Evolutionary conservation across 768 basidiomycete species (phyloP).

Genomic region (Mycena kentingensis): DNA sequence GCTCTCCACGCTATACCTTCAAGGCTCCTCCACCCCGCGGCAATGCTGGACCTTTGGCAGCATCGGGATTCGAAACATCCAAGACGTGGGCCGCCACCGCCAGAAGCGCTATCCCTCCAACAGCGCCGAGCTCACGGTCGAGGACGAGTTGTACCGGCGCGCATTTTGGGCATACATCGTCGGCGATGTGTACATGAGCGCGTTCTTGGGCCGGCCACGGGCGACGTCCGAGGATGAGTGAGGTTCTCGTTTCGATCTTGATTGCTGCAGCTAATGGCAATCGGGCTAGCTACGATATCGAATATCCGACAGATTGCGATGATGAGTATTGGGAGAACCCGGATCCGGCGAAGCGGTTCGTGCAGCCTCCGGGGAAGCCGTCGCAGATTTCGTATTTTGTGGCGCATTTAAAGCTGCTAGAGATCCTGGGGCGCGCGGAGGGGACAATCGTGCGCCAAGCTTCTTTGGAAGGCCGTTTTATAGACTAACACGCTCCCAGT

Average conservation of each 20-base stretch:
- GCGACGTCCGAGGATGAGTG: slow-evolving; percentile 74
- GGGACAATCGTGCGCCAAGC: slow-evolving; percentile 56
- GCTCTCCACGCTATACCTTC: background rate
- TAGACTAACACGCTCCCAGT: slow-evolving; percentile 42
- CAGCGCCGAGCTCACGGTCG: slow-evolving; percentile 41
- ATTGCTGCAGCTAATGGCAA: background rate
- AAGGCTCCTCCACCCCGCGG: background rate
- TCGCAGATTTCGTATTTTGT: slow-evolving; percentile 58
- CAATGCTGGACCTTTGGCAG: slow-evolving; percentile 65
- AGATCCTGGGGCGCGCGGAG: slow-evolving; percentile 60
- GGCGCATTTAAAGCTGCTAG: slow-evolving; percentile 53
- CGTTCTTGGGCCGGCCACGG: slow-evolving; percentile 66
- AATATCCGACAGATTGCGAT: slow-evolving; percentile 58
- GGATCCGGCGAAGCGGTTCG: slow-evolving; percentile 57
- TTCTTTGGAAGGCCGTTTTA: background rate
- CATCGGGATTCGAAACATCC: slow-evolving; percentile 63
- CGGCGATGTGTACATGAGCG: slow-evolving; percentile 35
- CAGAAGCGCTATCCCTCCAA: slow-evolving; percentile 32
- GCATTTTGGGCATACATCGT: slow-evolving; percentile 60
- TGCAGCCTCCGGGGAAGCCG: slow-evolving; percentile 61
- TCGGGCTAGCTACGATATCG: slow-evolving; percentile 62
- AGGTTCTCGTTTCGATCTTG: slow-evolving; percentile 27
- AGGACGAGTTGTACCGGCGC: slow-evolving; percentile 75
- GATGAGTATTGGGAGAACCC: slow-evolving; percentile 73
- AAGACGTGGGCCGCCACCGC: slow-evolving; percentile 75